Percentiles rank a stretch among this genome's conserved stretches.
These are phyloP conservation scores for Penicillium salamii DNA, from an alignment of 495 filamentous ascomycete genomes.

Conservation along the genomic window DNA sequence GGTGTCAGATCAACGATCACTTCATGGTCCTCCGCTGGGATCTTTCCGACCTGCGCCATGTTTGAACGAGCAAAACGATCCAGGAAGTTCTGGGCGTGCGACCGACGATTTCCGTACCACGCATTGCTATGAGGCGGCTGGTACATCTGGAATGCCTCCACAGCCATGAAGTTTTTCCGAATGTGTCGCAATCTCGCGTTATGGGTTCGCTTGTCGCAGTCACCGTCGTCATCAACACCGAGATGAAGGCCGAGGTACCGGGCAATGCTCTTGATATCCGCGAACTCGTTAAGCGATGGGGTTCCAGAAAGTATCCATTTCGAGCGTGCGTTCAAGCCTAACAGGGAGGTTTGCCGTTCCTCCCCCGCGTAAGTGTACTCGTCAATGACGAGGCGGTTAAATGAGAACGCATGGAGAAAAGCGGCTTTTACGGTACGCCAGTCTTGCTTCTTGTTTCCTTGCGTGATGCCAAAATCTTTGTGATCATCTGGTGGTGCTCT, in stretches of 20 bases:
- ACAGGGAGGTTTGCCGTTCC: slow-evolving; percentile 27
- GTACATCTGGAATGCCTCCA: slow-evolving; percentile 48
- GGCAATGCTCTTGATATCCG: slow-evolving; percentile 58
- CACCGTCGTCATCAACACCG: slow-evolving; percentile 49
- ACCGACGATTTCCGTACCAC: slow-evolving; percentile 51
- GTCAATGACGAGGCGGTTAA: slow-evolving; percentile 63
- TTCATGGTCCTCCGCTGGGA: slow-evolving; percentile 37
- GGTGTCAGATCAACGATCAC: slow-evolving; percentile 36
- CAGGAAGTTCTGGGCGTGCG: slow-evolving; percentile 52
- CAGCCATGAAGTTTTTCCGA: slow-evolving; percentile 28
- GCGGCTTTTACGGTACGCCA: slow-evolving; percentile 28
- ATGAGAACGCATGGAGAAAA: slow-evolving; percentile 58
- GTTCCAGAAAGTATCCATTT: slow-evolving; percentile 72
- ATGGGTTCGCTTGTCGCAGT: slow-evolving; percentile 29
- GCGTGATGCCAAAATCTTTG: slow-evolving; percentile 28
- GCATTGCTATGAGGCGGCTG: slow-evolving; percentile 39
- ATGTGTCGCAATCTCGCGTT: slow-evolving; percentile 29
- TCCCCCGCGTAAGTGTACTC: slow-evolving; percentile 61
- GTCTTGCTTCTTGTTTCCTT: background rate
- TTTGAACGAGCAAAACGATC: slow-evolving; percentile 53
- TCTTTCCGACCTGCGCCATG: slow-evolving; percentile 43
- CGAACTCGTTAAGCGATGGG: slow-evolving; percentile 54
- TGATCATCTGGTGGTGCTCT: slow-evolving; percentile 19
- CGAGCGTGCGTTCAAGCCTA: slow-evolving; percentile 42
- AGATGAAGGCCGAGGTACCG: slow-evolving; percentile 53